phyloP scores from a whole-genome alignment of 139 green algal genomes.

The Microglena sp. region DNA sequence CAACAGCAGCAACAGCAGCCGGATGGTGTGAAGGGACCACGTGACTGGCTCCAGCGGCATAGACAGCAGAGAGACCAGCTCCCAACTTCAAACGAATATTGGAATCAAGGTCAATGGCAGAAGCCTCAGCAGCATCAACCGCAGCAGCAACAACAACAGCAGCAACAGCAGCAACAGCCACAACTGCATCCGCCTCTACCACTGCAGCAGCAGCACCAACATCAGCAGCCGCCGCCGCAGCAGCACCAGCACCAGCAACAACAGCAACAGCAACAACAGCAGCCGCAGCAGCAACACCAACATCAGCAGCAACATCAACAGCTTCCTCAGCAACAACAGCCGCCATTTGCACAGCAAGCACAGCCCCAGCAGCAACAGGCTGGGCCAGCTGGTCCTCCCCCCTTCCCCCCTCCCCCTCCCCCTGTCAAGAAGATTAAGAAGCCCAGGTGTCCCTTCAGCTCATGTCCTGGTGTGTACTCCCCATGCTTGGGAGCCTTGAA shows the following conservation, averaged over 20 bases:
- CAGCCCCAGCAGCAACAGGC: constrained; percentile 1
- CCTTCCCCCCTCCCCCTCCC: background rate
- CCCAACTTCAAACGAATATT: background rate
- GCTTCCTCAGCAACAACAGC: background rate
- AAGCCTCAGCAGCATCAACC: background rate
- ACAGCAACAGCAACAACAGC: background rate
- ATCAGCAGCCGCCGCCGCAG: constrained; percentile 1
- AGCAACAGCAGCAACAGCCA: constrained; percentile 8
- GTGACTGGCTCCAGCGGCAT: background rate
- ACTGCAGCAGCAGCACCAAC: constrained; percentile 2
- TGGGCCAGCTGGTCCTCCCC: background rate
- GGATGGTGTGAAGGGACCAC: no score
- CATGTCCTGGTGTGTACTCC: constrained; percentile 33
- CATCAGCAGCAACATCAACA: background rate
- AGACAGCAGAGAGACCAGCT: background rate
- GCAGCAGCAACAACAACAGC: background rate
- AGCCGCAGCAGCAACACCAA: background rate
- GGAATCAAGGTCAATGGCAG: background rate
- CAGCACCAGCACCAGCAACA: background rate
- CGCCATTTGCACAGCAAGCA: no score
- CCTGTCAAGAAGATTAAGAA: background rate
- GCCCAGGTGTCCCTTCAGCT: constrained; percentile 3
- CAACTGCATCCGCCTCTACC: background rate
- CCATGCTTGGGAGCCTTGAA: constrained; percentile 11
- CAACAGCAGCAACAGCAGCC: no score